Evolutionary conservation across 2,329 filamentous ascomycete genomes (phyloP).

Genomic region (Hysterium pulicare): DNA sequence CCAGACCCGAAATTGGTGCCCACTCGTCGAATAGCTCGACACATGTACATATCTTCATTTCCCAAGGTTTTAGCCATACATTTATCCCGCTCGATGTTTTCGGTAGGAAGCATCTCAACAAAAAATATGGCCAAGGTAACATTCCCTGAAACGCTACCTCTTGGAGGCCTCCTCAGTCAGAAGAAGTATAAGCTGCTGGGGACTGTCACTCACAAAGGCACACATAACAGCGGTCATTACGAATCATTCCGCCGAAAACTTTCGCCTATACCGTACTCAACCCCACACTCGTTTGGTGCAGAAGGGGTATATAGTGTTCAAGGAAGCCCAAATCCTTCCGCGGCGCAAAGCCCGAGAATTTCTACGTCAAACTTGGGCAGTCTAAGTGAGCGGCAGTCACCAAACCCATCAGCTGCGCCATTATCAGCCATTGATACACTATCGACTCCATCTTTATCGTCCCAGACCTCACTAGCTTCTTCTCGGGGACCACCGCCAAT

Average conservation of each 20-base stretch:
- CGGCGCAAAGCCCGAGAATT: constrained; percentile 47
- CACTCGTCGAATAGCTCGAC: constrained; percentile 78
- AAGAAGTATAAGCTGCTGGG: constrained; percentile 81
- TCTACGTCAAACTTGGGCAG: constrained; percentile 29
- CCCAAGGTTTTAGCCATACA: constrained; percentile 90
- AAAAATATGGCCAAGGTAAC: constrained; percentile 95
- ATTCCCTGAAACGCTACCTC: constrained; percentile 80
- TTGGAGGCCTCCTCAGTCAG: constrained; percentile 75
- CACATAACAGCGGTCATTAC: constrained; percentile 94
- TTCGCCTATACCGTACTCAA: constrained; percentile 74
- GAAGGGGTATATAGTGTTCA: constrained; percentile 68
- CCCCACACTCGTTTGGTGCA: constrained; percentile 72
- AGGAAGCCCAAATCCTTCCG: constrained; percentile 50
- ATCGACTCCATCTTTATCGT: constrained; percentile 31
- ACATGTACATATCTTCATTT: constrained; percentile 82
- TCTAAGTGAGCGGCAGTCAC: constrained; percentile 23
- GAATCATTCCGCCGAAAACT: constrained; percentile 91
- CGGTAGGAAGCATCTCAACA: constrained; percentile 68
- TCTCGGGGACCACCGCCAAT: constrained; percentile 26
- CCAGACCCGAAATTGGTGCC: constrained; percentile 73
- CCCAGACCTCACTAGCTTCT: constrained; percentile 26
- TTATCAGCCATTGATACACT: constrained; percentile 23
- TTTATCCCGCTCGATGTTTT: constrained; percentile 89
- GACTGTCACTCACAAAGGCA: constrained; percentile 90
- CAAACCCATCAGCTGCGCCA: constrained; percentile 19